These are phyloP conservation scores for Suillus subluteus DNA, from an alignment of 768 basidiomycete genomes.

Conservation along the genomic window DNA sequence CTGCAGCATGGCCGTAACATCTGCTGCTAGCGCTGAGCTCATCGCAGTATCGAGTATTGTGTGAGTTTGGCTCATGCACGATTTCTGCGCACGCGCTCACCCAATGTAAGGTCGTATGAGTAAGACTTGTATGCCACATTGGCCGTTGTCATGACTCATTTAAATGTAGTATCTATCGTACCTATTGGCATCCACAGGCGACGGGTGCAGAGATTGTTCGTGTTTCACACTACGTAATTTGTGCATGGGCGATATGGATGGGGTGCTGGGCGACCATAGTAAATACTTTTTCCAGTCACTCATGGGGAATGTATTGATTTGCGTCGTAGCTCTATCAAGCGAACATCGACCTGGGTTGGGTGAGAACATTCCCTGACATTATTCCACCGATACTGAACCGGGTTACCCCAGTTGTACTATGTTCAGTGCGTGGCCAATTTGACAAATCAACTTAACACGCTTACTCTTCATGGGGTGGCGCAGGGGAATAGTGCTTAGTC, in stretches of 20 bases:
- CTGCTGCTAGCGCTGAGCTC: slow-evolving; percentile 37
- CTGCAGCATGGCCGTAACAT: slow-evolving; percentile 37
- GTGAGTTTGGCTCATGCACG: slow-evolving; percentile 20
- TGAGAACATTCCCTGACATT: slow-evolving; percentile 13
- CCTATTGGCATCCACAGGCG: slow-evolving; percentile 37
- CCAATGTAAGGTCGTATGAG: slow-evolving; percentile 35
- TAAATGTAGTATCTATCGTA: slow-evolving; percentile 31
- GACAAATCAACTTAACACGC: background rate
- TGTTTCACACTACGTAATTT: slow-evolving; percentile 37
- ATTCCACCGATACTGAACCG: background rate
- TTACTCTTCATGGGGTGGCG: background rate
- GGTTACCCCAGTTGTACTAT: slow-evolving; percentile 32
- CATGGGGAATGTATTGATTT: background rate
- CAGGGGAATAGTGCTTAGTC: slow-evolving; percentile 40
- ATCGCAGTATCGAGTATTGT: slow-evolving; percentile 34
- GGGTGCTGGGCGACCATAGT: slow-evolving; percentile 41
- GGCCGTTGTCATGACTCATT: slow-evolving; percentile 3
- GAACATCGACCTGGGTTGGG: slow-evolving; percentile 40
- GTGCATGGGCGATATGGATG: slow-evolving; percentile 42
- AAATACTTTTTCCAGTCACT: slow-evolving; percentile 9
- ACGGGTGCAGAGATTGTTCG: slow-evolving; percentile 36
- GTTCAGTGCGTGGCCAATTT: slow-evolving; percentile 30
- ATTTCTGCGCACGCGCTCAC: background rate
- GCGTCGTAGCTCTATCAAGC: slow-evolving; percentile 31
- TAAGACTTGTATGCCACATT: slow-evolving; percentile 16